Evolutionary conservation across 805 yeast species (phyloP).

Genomic region (Sugiyamaella marilandica): DNA sequence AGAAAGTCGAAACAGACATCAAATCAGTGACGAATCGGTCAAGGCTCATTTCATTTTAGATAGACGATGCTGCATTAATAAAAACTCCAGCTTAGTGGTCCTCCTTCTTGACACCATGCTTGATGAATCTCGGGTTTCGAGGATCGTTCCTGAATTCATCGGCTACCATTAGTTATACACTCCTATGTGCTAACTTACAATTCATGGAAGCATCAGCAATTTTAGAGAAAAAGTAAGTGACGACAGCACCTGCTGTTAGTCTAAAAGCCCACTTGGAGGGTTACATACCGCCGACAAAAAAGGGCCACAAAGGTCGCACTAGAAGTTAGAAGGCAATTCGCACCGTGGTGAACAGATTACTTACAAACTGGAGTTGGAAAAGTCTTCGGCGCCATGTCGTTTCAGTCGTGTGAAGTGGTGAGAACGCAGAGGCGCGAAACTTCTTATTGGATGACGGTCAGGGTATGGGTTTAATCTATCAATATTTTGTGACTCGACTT

Average conservation of each 20-base stretch:
- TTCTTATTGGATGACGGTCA: slow-evolving; percentile 1
- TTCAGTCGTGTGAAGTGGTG: background rate
- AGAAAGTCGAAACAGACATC: background rate
- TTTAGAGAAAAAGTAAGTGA: slow-evolving; percentile 67
- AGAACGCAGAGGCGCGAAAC: background rate
- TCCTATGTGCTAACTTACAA: slow-evolving; percentile 26
- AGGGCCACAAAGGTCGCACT: slow-evolving; percentile 81
- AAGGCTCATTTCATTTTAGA: background rate
- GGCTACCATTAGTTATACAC: slow-evolving; percentile 15
- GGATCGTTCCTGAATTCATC: slow-evolving; percentile 88
- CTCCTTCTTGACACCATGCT: slow-evolving; percentile 46
- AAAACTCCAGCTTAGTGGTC: slow-evolving; percentile 15
- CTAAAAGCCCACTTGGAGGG: background rate
- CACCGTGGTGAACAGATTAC: slow-evolving; percentile 4
- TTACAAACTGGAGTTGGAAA: slow-evolving; percentile 45
- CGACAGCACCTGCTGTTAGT: slow-evolving; percentile 37
- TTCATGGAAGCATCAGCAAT: slow-evolving; percentile 63
- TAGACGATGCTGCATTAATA: background rate
- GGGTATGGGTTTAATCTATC: background rate
- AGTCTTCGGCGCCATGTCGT: slow-evolving; percentile 32
- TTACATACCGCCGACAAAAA: slow-evolving; percentile 63
- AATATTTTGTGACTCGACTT: background rate
- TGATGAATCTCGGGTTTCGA: slow-evolving; percentile 83
- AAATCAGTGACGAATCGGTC: background rate
- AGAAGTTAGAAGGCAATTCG: slow-evolving; percentile 1